Evolutionary conservation across 1,284 basidiomycete genomes (phyloP).

Genomic region (Boletus holoroseus): DNA sequence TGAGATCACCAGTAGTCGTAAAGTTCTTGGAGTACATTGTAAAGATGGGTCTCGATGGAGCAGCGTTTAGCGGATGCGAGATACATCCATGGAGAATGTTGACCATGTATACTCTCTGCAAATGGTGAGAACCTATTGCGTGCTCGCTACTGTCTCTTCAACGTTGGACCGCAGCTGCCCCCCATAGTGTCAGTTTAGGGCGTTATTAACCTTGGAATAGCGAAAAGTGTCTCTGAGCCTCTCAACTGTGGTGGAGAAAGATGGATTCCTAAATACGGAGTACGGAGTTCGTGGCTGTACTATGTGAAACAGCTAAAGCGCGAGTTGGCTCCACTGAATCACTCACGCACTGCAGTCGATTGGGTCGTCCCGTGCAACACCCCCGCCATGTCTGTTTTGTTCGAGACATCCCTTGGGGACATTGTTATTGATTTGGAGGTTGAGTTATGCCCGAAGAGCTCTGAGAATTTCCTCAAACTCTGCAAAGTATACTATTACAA

Average conservation of each 20-base stretch:
- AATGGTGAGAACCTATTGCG: not conserved
- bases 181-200: no score
- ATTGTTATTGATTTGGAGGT: slow-evolving; percentile 93
- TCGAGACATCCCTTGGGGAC: slow-evolving; percentile 95
- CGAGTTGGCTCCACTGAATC: not conserved
- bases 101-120: not conserved
- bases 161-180: no score
- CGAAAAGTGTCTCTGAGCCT: no score
- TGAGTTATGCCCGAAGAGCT: slow-evolving; percentile 84
- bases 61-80: not conserved
- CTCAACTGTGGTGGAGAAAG: not conserved
- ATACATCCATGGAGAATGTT: not conserved
- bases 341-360: not conserved
- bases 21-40: not conserved
- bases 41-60: not conserved
- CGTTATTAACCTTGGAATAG: no score
- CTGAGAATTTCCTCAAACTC: slow-evolving; percentile 94
- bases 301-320: not conserved
- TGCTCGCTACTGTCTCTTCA: not conserved
- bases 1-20: not conserved
- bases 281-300: not conserved
- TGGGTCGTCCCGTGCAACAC: not conserved
- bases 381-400: slow-evolving; percentile 81
- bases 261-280: not conserved
- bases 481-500: slow-evolving; percentile 98